Evolutionary conservation across 495 filamentous ascomycete species (phyloP).

Genomic region (Hypoxylon lienhwacheense): DNA sequence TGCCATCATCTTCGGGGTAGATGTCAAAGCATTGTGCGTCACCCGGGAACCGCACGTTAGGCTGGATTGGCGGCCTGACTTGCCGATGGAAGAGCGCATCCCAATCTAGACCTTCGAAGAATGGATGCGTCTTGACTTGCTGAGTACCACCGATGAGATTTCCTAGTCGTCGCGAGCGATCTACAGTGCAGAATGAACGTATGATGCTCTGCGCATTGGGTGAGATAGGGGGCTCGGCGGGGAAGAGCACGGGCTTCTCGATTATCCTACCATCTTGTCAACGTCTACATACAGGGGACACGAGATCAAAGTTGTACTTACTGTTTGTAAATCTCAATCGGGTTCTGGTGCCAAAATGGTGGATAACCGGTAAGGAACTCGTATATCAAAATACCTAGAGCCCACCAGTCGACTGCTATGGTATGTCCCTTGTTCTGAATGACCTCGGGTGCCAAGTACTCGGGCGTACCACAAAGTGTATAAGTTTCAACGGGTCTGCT

Average conservation of each 20-base stretch:
- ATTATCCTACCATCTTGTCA: slow-evolving; percentile 59
- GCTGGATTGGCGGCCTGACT: slow-evolving; percentile 81
- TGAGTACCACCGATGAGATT: slow-evolving; percentile 83
- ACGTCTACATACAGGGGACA: neutral
- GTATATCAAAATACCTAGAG: slow-evolving; percentile 91
- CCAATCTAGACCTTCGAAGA: slow-evolving; percentile 85
- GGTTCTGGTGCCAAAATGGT: slow-evolving; percentile 95
- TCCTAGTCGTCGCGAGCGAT: slow-evolving; percentile 82
- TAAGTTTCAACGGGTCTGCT: slow-evolving; percentile 76
- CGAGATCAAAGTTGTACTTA: slow-evolving; percentile 40
- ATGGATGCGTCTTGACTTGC: slow-evolving; percentile 83
- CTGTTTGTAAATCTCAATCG: slow-evolving; percentile 95
- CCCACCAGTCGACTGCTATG: slow-evolving; percentile 99
- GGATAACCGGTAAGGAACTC: slow-evolving; percentile 96
- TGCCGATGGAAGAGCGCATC: slow-evolving; percentile 72
- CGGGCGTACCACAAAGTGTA: slow-evolving; percentile 93
- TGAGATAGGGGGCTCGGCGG: slow-evolving; percentile 63
- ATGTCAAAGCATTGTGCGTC: slow-evolving; percentile 91
- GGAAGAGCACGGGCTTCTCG: slow-evolving; percentile 71
- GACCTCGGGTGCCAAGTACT: slow-evolving; percentile 95
- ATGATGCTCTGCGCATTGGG: slow-evolving; percentile 82
- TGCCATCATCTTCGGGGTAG: slow-evolving; percentile 65
- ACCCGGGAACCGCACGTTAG: slow-evolving; percentile 74
- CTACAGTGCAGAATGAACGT: slow-evolving; percentile 81
- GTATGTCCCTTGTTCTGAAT: slow-evolving; percentile 95